Evolutionary conservation across 805 yeast genomes (phyloP).

Genomic region (Starmera pachycereana): DNA sequence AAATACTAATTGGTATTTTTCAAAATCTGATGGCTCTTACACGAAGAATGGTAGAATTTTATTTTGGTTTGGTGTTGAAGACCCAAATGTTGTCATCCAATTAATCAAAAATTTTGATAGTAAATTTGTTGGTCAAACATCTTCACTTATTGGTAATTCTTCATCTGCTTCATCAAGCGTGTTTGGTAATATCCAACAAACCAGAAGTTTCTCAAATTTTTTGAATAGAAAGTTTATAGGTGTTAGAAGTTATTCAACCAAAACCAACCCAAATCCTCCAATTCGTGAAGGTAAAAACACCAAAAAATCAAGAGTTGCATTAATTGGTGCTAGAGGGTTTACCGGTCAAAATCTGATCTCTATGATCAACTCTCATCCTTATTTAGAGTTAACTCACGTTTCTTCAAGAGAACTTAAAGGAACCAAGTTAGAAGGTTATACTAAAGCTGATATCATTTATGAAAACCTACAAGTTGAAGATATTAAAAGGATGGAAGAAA

Average conservation of each 20-base stretch:
- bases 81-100: slow-evolving; percentile 48
- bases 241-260: slow-evolving; percentile 24
- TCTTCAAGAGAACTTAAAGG: slow-evolving; percentile 94
- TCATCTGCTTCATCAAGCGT: neutral
- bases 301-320: slow-evolving; percentile 64
- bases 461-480: slow-evolving; percentile 85
- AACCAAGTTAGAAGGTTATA: slow-evolving; percentile 77
- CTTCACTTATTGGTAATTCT: slow-evolving; percentile 5
- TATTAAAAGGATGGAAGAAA: slow-evolving; percentile 64
- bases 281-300: slow-evolving; percentile 51
- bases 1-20: slow-evolving; percentile 85
- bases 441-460: slow-evolving; percentile 68
- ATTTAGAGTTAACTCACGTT: slow-evolving; percentile 81
- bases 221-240: slow-evolving; percentile 16
- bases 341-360: slow-evolving; percentile 91
- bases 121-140: slow-evolving; percentile 19
- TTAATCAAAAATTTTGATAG: slow-evolving; percentile 48
- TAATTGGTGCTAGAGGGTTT: slow-evolving; percentile 97
- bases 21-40: slow-evolving; percentile 89
- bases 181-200: slow-evolving; percentile 40
- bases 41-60: slow-evolving; percentile 79
- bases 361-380: slow-evolving; percentile 80
- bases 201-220: slow-evolving; percentile 41
- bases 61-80: slow-evolving; percentile 87
- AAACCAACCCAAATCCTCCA: slow-evolving; percentile 64